Percentiles rank a stretch among this genome's conserved stretches.
These are phyloP conservation scores for Solanum medicagineum DNA, from an alignment of 257 asterid genomes.

Conservation along the genomic window DNA sequence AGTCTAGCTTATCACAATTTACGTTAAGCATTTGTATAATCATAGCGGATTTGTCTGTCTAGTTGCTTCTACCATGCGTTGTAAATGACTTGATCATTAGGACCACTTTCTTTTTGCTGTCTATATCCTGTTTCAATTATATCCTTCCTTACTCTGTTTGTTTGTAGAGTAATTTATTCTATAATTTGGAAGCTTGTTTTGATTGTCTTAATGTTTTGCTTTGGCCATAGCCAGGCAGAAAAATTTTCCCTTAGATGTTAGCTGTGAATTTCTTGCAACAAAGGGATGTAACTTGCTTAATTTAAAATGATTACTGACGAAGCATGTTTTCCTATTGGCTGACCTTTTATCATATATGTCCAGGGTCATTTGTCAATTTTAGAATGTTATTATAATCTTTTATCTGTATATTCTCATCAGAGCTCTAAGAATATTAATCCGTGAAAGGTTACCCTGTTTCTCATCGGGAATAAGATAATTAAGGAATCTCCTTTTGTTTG, in stretches of 20 bases:
- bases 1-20: not conserved
- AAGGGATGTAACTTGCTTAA: not conserved
- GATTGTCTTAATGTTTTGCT: not conserved
- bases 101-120: not conserved
- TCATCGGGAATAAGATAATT: not conserved
- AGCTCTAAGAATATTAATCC: not conserved
- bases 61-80: not conserved
- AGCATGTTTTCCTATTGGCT: not conserved
- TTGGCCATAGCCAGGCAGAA: not conserved
- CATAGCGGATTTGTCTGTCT: not conserved
- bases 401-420: not conserved
- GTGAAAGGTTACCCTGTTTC: not conserved
- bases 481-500: not conserved
- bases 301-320: not conserved
- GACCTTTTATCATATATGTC: not conserved
- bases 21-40: not conserved
- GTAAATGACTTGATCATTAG: not conserved
- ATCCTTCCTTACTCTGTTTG: not conserved
- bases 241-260: not conserved
- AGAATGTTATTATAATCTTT: not conserved
- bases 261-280: not conserved
- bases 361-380: not conserved
- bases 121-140: not conserved
- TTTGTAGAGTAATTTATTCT: not conserved
- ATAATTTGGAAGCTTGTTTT: not conserved